A percentile compares a stretch with the other conserved stretches of the same genome.
Evolutionary conservation across 768 basidiomycete genomes (phyloP).

Genomic region (Tricholoma matsutake): DNA sequence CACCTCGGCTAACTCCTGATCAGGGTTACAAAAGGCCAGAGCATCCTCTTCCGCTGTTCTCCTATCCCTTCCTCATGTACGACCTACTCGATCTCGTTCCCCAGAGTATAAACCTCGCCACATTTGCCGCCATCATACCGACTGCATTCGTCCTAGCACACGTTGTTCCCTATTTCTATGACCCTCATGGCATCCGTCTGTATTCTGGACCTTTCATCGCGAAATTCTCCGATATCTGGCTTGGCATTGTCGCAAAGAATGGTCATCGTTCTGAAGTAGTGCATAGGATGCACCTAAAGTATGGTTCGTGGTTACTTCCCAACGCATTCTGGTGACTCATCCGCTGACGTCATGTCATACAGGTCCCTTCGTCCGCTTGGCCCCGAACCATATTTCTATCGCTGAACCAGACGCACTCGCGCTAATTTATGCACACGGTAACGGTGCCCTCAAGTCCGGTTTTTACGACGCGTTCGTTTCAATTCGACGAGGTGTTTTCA

Average conservation of each 20-base stretch:
- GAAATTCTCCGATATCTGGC: conserved; percentile 70
- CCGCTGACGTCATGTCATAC: background rate
- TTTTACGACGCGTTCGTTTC: conserved; percentile 82
- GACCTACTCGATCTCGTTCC: conserved; percentile 18
- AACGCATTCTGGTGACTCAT: background rate
- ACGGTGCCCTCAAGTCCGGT: conserved; percentile 75
- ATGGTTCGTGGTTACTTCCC: conserved; percentile 47
- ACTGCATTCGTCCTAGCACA: conserved; percentile 34
- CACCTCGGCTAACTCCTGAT: background rate
- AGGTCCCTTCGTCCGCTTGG: conserved; percentile 69
- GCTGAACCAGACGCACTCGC: conserved; percentile 75
- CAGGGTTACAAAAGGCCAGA: background rate
- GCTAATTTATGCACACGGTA: conserved; percentile 78
- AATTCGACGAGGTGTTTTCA: conserved; percentile 71
- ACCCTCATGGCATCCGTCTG: conserved; percentile 55
- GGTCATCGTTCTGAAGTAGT: conserved; percentile 77
- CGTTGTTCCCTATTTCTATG: conserved; percentile 49
- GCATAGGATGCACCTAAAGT: conserved; percentile 68
- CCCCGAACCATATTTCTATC: conserved; percentile 75
- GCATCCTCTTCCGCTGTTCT: background rate
- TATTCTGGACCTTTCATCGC: conserved; percentile 73
- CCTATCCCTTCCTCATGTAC: conserved; percentile 21
- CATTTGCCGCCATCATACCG: conserved; percentile 26
- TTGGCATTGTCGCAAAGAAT: conserved; percentile 58
- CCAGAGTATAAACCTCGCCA: conserved; percentile 19